Evolutionary conservation across 2,329 filamentous ascomycete genomes (phyloP).

Genomic region (Endothia cerciana): DNA sequence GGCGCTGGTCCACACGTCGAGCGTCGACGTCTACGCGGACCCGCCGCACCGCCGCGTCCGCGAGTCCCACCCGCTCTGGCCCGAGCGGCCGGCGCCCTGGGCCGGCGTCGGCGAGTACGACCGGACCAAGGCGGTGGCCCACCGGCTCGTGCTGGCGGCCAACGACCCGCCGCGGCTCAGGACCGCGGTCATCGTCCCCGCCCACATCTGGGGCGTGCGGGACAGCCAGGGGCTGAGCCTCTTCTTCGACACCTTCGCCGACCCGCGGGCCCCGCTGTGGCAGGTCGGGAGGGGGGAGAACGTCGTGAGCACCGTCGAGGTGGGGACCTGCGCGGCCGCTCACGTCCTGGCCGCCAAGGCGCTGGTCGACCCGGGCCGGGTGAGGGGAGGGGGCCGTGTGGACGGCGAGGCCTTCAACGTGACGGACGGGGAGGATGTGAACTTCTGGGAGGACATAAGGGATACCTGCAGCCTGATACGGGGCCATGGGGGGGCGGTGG

Average conservation of each 20-base stretch:
- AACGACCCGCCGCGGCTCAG: slow-evolving; percentile 34
- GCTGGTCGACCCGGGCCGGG: slow-evolving; percentile 30
- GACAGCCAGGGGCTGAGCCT: slow-evolving; percentile 36
- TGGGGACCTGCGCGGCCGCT: slow-evolving; percentile 34
- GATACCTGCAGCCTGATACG: slow-evolving; percentile 34
- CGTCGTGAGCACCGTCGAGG: slow-evolving; percentile 36
- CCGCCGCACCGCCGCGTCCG: slow-evolving; percentile 33
- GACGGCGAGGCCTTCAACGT: slow-evolving; percentile 43
- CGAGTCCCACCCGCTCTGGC: slow-evolving; percentile 35
- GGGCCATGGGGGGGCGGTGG: not conserved
- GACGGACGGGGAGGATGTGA: slow-evolving; percentile 38
- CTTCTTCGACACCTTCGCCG: slow-evolving; percentile 31
- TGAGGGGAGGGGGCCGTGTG: slow-evolving; percentile 28
- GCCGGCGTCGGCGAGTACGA: slow-evolving; percentile 33
- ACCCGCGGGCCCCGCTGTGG: slow-evolving; percentile 20
- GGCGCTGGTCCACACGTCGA: slow-evolving; percentile 41
- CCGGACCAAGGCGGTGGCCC: slow-evolving; percentile 40
- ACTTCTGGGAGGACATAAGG: slow-evolving; percentile 39
- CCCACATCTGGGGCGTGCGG: slow-evolving; percentile 41
- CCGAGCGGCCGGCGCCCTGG: slow-evolving; percentile 17
- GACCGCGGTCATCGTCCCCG: slow-evolving; percentile 36
- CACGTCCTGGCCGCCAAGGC: slow-evolving; percentile 38
- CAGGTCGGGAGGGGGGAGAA: slow-evolving; percentile 35
- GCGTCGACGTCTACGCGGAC: slow-evolving; percentile 36
- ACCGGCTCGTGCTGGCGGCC: slow-evolving; percentile 37